phyloP scores from a whole-genome alignment of 2,329 filamentous ascomycete genomes.

The Beauveria asiatica region DNA sequence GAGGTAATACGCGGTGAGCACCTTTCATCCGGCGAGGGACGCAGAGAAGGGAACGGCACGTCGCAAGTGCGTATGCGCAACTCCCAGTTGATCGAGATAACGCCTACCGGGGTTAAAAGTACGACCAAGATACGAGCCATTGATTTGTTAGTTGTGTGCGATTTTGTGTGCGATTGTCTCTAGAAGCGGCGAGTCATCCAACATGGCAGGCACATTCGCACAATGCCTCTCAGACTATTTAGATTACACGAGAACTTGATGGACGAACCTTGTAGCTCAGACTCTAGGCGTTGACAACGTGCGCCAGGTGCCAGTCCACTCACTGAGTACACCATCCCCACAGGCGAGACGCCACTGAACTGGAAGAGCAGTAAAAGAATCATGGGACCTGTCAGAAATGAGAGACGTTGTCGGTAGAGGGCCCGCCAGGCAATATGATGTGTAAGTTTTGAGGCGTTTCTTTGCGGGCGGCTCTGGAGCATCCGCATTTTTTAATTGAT shows the following conservation, averaged over 20 bases:
- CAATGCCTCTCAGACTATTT: background rate
- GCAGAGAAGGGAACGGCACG: background rate
- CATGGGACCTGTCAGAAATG: conserved; percentile 5
- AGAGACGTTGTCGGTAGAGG: background rate
- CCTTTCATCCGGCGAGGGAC: background rate
- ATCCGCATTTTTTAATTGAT: background rate
- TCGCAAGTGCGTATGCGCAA: background rate
- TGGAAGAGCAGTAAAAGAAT: background rate
- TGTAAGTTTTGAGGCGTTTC: conserved; percentile 7
- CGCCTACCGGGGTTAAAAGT: background rate
- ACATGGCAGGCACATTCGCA: background rate
- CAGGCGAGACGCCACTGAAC: conserved; percentile 2
- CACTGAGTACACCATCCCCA: background rate
- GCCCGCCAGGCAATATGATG: conserved; percentile 2
- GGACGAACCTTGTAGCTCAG: background rate
- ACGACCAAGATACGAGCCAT: background rate
- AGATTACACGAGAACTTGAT: background rate
- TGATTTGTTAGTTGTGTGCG: background rate
- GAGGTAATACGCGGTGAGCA: background rate
- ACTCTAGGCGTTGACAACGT: background rate
- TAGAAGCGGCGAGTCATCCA: background rate
- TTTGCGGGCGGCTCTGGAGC: background rate
- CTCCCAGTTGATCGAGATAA: background rate
- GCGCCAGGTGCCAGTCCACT: background rate
- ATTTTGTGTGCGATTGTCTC: background rate